Percentiles rank a stretch among this genome's conserved stretches.
phyloP scores from a whole-genome alignment of 345 rosid genomes.

The Aquilaria yunnanensis region DNA sequence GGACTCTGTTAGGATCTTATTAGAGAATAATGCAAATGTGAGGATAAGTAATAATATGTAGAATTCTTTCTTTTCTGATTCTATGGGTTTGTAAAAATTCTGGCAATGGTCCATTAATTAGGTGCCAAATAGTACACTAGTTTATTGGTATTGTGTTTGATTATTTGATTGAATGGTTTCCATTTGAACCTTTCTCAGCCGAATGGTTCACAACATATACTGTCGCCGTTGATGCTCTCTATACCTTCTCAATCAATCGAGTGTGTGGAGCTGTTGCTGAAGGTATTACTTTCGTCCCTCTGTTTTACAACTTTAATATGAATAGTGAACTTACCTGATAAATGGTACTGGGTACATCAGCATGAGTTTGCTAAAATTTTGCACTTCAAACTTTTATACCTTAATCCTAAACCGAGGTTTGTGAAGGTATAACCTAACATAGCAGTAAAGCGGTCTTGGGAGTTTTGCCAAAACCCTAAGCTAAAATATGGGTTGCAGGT shows the following conservation, averaged over 20 bases:
- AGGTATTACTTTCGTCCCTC: conserved; percentile 3
- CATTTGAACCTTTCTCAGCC: conserved; percentile 11
- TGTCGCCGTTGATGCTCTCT: conserved; percentile 9
- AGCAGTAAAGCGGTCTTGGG: too few relatives aligned
- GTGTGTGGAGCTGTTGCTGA: conserved; percentile 17
- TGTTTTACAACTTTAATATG: not conserved
- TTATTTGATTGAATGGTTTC: not conserved
- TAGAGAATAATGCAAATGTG: conserved; percentile 20
- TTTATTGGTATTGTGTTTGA: not conserved
- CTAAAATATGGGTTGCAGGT: too few relatives aligned
- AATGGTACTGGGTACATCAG: too few relatives aligned
- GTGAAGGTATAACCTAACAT: too few relatives aligned
- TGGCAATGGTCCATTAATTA: not conserved
- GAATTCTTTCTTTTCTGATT: not conserved
- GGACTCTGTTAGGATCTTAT: conserved; percentile 15
- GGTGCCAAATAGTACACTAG: not conserved
- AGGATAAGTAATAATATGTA: not conserved
- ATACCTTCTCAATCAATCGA: conserved; percentile 11
- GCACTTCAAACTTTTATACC: too few relatives aligned
- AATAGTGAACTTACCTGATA: too few relatives aligned
- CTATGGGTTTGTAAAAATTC: not conserved
- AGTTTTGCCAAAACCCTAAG: too few relatives aligned
- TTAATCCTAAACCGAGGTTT: too few relatives aligned
- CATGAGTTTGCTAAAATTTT: too few relatives aligned
- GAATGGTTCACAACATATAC: not conserved